Percentiles rank a stretch among this genome's conserved stretches.
Conservation (phyloP, 208 protist species). For the Leishmania amazonensis region DNA sequence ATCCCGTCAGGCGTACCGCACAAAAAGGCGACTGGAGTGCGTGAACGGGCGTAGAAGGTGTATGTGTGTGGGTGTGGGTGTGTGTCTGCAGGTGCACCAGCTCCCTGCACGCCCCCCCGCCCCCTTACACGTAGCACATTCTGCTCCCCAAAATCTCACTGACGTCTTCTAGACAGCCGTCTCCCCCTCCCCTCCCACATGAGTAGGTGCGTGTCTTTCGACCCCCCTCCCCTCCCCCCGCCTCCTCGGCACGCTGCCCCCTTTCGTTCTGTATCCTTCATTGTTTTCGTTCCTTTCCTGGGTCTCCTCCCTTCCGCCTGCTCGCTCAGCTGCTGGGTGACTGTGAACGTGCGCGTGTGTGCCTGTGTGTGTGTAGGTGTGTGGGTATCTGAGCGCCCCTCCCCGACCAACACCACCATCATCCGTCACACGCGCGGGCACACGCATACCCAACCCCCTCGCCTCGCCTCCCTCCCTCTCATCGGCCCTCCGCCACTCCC, state of each 20-base stretch:
- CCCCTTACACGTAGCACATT: too few species aligned
- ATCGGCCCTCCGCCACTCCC: neutral
- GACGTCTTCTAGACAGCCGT: neutral
- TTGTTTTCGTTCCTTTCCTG: neutral
- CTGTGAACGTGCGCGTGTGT: neutral
- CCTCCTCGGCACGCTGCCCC: neutral
- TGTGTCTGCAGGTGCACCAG: too few species aligned
- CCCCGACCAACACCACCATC: neutral
- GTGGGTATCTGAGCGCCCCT: neutral
- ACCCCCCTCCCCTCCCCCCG: neutral
- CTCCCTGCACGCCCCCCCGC: too few species aligned
- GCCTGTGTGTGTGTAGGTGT: too few species aligned
- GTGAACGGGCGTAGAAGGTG: too few species aligned
- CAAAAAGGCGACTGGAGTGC: neutral
- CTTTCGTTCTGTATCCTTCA: neutral
- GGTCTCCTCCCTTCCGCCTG: neutral
- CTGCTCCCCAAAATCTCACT: too few species aligned
- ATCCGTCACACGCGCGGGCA: neutral
- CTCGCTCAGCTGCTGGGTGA: neutral
- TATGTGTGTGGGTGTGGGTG: too few species aligned
- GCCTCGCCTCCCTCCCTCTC: neutral
- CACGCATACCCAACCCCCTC: neutral
- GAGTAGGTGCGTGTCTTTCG: neutral
- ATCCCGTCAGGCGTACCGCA: too few species aligned
- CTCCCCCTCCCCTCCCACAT: neutral